phyloP scores from a whole-genome alignment of 1,139 yeast species.

The Pichia sp. region DNA sequence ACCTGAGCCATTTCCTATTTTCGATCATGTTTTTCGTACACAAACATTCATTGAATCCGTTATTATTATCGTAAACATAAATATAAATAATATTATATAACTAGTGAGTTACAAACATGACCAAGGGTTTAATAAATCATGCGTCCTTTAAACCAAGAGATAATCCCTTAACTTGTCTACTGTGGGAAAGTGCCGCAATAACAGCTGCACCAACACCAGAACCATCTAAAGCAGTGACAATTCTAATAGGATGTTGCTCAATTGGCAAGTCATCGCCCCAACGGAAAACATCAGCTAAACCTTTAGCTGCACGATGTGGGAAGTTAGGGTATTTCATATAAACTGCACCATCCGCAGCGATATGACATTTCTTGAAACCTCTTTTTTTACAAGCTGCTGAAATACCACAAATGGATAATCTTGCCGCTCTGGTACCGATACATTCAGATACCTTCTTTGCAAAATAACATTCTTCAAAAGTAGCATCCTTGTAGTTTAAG shows the following conservation, averaged over 20 bases:
- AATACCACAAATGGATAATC: constrained; percentile 94
- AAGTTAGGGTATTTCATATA: constrained; percentile 92
- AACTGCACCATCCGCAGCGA: constrained; percentile 99
- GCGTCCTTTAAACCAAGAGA: constrained; percentile 60
- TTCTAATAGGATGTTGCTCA: constrained; percentile 73
- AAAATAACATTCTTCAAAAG: constrained; percentile 79
- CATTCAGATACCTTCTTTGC: constrained; percentile 82
- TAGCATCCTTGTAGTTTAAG: constrained; percentile 59
- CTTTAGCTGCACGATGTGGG: constrained; percentile 90
- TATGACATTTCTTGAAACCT: constrained; percentile 72
- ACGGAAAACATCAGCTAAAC: constrained; percentile 85
- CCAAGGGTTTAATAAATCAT: no score
- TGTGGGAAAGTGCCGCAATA: constrained; percentile 90
- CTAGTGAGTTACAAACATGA: no score
- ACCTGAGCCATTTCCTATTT: no score
- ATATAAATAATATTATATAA: no score
- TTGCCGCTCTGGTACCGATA: constrained; percentile 91
- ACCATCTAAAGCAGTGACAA: constrained; percentile 96
- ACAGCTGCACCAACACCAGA: constrained; percentile 99
- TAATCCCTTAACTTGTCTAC: constrained; percentile 68
- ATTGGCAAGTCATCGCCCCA: constrained; percentile 50
- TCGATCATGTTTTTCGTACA: no score
- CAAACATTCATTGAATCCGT: background rate
- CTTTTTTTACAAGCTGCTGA: constrained; percentile 96
- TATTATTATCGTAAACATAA: no score